Base-by-base conservation (phyloP, 192 early-diverging fungal genomes). In the Rhizoclosmatium sp. region DNA sequence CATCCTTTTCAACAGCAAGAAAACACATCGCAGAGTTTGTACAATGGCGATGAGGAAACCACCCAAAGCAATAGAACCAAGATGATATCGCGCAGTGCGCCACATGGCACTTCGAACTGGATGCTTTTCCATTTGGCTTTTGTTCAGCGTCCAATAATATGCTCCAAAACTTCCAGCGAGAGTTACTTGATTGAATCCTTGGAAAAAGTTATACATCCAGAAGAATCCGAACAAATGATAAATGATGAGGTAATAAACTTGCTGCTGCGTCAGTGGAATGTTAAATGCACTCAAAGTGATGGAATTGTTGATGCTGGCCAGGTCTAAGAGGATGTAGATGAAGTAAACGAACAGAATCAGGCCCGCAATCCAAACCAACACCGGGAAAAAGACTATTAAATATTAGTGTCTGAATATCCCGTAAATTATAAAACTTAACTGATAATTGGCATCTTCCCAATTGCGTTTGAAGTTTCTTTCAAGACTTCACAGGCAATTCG, bases 191-290 rank as follows among this genome's bases (percentile, higher is more conserved):
- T 82, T 85, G 73, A 89, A 69, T n/a, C 81, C 89, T 64, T 81
- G 67, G 21, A 91, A 48, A 59, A 83, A 89, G 65, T 78, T 81
- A 74, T 84, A 80, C 14, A 49, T 68, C 89, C 89, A 91, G 42
- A 91, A 79, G 81, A 89, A 89, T 19, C 89, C 89, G 80, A 89
- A 87, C 16, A 84, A 59, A 76, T 89, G 89, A 72, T 88, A 89
- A 41, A 83, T 59, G 23, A 84, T 73, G n/a, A 86, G 59, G 66
- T 85, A 85, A 58, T 81, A 65, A 19, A 82, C 61, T 42, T 44
- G 41, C 21, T 9, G 61, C 78, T 31, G 41, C 31, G n/a, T 47
- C n/a, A 71, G 39, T 71, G n/a, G 56, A 2, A 82, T 45, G 47
- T 78, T 72, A 16, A 77, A 61, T 19, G 71, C 82, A 45, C 19